These are phyloP conservation scores for Cryphonectria parasitica DNA, from an alignment of 2,329 filamentous ascomycete genomes.

Conservation along the genomic window DNA sequence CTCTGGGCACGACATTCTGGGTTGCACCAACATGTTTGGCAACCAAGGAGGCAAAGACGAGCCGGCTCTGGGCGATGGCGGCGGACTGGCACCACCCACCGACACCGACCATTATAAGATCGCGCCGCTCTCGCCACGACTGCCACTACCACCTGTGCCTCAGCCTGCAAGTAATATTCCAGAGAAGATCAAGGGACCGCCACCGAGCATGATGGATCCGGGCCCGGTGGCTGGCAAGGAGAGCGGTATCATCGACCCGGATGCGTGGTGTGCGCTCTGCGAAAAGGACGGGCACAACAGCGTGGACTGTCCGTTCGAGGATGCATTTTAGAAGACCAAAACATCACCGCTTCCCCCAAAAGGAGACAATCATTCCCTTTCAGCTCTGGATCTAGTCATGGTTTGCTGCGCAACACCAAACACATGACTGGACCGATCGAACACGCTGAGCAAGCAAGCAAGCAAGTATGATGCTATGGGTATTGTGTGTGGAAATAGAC, in stretches of 20 bases:
- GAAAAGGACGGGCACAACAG: slow-evolving; percentile 97
- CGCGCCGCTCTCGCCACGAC: slow-evolving; percentile 57
- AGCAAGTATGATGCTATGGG: slow-evolving; percentile 1
- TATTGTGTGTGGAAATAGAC: neutral
- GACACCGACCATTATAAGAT: slow-evolving; percentile 52
- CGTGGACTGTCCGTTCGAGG: slow-evolving; percentile 91
- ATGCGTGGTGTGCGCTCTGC: slow-evolving; percentile 96
- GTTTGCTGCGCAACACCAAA: slow-evolving; percentile 22
- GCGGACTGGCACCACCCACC: neutral
- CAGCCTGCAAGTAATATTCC: slow-evolving; percentile 44
- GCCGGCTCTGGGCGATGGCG: slow-evolving; percentile 32
- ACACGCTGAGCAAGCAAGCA: neutral
- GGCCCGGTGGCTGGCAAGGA: slow-evolving; percentile 78
- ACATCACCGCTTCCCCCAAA: too few species aligned
- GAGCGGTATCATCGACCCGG: slow-evolving; percentile 75
- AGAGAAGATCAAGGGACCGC: slow-evolving; percentile 49
- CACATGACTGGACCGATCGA: neutral
- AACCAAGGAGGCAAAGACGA: slow-evolving; percentile 36
- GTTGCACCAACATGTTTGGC: slow-evolving; percentile 88
- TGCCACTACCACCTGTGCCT: slow-evolving; percentile 41
- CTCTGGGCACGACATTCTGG: slow-evolving; percentile 88
- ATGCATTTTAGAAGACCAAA: slow-evolving; percentile 60
- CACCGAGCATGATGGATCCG: slow-evolving; percentile 66
- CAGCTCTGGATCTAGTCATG: neutral
- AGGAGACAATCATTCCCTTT: too few species aligned